These are phyloP conservation scores for Lachnellula occidentalis DNA, from an alignment of 2,329 filamentous ascomycete species.

Conservation along the genomic window DNA sequence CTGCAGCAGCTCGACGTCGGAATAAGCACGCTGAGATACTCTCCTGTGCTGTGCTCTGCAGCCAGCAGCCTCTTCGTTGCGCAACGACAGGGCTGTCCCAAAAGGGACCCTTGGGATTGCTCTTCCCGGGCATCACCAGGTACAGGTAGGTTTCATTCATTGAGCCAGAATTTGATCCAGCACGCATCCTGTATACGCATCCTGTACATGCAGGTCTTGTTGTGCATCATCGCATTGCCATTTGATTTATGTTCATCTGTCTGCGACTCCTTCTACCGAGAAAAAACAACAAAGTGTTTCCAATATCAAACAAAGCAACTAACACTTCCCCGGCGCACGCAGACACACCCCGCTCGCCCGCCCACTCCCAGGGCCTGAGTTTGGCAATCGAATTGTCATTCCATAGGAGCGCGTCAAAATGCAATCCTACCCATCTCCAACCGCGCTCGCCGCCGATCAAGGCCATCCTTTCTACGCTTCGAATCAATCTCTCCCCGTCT, in stretches of 20 bases:
- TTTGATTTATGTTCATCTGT: neutral
- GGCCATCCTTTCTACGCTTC: slow-evolving; percentile 27
- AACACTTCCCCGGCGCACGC: slow-evolving; percentile 14
- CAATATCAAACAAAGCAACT: slow-evolving; percentile 18
- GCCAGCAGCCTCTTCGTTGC: neutral
- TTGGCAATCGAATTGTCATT: slow-evolving; percentile 9
- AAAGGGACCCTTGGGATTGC: neutral
- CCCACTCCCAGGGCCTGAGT: slow-evolving; percentile 14
- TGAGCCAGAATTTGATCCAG: neutral
- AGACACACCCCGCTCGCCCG: slow-evolving; percentile 9
- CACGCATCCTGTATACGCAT: neutral
- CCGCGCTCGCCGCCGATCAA: slow-evolving; percentile 23
- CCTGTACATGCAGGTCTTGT: neutral
- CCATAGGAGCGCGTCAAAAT: slow-evolving; percentile 26
- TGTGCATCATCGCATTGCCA: neutral
- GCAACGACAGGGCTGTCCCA: neutral
- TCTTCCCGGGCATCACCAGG: neutral
- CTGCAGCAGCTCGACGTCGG: neutral
- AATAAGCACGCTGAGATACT: neutral
- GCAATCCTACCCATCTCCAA: slow-evolving; percentile 30
- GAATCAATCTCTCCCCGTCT: slow-evolving; percentile 24
- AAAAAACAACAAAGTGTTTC: slow-evolving; percentile 8
- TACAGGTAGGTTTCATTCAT: neutral
- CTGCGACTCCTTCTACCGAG: slow-evolving; percentile 8
- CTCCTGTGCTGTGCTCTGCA: neutral